These are phyloP conservation scores for Pythium utonaiense DNA, from an alignment of 352 stramenopile genomes.

Conservation along the genomic window DNA sequence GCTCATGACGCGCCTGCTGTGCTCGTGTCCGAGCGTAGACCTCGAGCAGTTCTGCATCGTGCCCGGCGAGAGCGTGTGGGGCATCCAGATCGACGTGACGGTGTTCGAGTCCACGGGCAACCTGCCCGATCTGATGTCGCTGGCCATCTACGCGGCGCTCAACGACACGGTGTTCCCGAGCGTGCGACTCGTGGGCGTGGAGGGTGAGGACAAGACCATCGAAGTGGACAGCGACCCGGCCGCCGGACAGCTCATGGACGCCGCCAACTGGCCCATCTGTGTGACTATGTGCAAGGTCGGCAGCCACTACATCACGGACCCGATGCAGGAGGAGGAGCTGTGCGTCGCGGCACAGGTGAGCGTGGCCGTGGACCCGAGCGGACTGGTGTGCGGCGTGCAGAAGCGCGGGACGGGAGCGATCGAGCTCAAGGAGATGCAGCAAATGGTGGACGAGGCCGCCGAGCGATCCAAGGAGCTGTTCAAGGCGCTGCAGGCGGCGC, in stretches of 20 bases:
- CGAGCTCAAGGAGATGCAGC: constrained; percentile 72
- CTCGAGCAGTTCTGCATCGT: constrained; percentile 65
- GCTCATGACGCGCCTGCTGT: constrained; percentile 67
- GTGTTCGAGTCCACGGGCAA: constrained; percentile 80
- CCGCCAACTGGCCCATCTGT: constrained; percentile 61
- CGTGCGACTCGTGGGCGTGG: constrained; percentile 65
- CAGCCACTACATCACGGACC: constrained; percentile 61
- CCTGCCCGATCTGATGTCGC: constrained; percentile 68
- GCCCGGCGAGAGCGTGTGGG: constrained; percentile 69
- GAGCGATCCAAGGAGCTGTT: constrained; percentile 65
- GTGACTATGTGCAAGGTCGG: constrained; percentile 76
- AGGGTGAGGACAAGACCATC: constrained; percentile 72
- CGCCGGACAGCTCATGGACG: constrained; percentile 48
- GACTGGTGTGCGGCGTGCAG: constrained; percentile 65
- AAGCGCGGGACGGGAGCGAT: constrained; percentile 69
- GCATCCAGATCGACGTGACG: constrained; percentile 68
- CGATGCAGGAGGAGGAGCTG: constrained; percentile 72
- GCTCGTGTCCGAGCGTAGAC: constrained; percentile 45
- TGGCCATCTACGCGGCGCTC: constrained; percentile 77
- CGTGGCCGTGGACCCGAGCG: constrained; percentile 57
- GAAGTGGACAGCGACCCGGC: constrained; percentile 74
- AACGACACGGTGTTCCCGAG: constrained; percentile 75
- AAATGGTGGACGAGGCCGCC: constrained; percentile 74
- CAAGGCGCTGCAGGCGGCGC: constrained; percentile 43
- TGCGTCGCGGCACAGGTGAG: constrained; percentile 73